phyloP scores from a whole-genome alignment of 208 protist species.

The Wallacemonas sp. region DNA sequence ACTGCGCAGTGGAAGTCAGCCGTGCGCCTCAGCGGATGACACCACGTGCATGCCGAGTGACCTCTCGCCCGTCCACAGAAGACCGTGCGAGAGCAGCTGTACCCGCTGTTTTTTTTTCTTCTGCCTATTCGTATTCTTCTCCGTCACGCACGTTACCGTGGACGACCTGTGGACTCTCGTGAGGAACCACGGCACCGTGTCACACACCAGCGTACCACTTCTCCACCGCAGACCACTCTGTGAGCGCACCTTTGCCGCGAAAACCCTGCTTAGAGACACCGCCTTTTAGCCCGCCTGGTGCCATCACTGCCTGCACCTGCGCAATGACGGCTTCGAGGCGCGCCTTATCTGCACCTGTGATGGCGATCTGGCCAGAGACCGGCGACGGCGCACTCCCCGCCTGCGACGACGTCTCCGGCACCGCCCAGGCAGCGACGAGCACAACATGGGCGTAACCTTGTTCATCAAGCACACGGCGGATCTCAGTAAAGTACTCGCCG shows the following conservation, averaged over 20 bases:
- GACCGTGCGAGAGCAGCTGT: too few species aligned
- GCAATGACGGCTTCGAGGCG: constrained; percentile 32
- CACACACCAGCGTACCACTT: constrained; percentile 6
- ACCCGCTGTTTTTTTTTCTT: constrained; percentile 1
- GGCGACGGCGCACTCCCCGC: constrained; percentile 18
- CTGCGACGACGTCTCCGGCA: constrained; percentile 13
- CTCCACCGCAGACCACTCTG: constrained; percentile 54
- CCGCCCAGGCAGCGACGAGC: constrained; percentile 60
- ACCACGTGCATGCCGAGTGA: too few species aligned
- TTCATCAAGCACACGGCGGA: constrained; percentile 29
- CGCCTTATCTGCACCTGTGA: constrained; percentile 44
- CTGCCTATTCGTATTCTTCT: neutral
- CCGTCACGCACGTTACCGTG: neutral
- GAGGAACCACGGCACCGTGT: neutral
- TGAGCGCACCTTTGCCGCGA: constrained; percentile 71
- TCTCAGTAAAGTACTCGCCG: constrained; percentile 54
- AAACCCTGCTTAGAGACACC: constrained; percentile 72
- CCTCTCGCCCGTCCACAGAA: too few species aligned
- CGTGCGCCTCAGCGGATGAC: too few species aligned
- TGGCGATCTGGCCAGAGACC: constrained; percentile 59
- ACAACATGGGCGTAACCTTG: constrained; percentile 29
- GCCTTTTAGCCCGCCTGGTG: constrained; percentile 45
- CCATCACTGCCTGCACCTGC: constrained; percentile 34
- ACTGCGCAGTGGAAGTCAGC: too few species aligned
- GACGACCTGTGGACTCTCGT: neutral